phyloP scores from a whole-genome alignment of 257 asterid species.

The Fraxinus pennsylvanica region DNA sequence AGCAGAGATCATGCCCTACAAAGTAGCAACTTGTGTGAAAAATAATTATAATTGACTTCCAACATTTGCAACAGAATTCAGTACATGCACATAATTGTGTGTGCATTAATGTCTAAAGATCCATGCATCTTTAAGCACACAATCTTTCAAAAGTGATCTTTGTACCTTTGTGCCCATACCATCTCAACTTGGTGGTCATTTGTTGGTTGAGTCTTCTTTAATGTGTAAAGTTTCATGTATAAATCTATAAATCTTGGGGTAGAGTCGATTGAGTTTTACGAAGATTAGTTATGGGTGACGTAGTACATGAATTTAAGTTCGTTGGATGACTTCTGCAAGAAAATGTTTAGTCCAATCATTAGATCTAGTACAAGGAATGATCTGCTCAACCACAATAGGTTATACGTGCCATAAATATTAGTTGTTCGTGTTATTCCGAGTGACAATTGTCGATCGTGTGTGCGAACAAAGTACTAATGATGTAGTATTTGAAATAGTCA shows the following conservation, averaged over 20 bases:
- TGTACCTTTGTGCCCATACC: background rate
- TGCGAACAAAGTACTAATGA: too few relatives aligned
- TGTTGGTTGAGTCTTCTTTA: slow-evolving; percentile 8
- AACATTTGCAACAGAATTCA: slow-evolving; percentile 9
- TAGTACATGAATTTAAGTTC: background rate
- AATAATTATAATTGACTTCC: background rate
- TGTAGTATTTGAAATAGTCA: too few relatives aligned
- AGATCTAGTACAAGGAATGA: too few relatives aligned
- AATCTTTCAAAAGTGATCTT: background rate
- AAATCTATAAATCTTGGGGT: background rate
- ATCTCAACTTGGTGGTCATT: slow-evolving; percentile 9
- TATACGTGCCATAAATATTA: too few relatives aligned
- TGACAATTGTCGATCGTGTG: too few relatives aligned
- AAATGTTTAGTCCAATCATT: too few relatives aligned
- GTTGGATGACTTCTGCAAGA: too few relatives aligned
- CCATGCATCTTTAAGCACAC: background rate
- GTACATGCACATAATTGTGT: slow-evolving; percentile 1
- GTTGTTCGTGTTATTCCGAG: too few relatives aligned
- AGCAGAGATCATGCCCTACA: slow-evolving; percentile 9
- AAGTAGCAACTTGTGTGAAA: slow-evolving; percentile 19
- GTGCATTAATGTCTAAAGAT: slow-evolving; percentile 14
- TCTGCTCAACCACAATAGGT: too few relatives aligned
- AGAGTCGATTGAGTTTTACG: background rate
- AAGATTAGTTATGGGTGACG: background rate
- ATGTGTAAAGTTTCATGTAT: slow-evolving; percentile 24